phyloP scores from a whole-genome alignment of 768 basidiomycete genomes.

The Holtermanniella nyarrowii region DNA sequence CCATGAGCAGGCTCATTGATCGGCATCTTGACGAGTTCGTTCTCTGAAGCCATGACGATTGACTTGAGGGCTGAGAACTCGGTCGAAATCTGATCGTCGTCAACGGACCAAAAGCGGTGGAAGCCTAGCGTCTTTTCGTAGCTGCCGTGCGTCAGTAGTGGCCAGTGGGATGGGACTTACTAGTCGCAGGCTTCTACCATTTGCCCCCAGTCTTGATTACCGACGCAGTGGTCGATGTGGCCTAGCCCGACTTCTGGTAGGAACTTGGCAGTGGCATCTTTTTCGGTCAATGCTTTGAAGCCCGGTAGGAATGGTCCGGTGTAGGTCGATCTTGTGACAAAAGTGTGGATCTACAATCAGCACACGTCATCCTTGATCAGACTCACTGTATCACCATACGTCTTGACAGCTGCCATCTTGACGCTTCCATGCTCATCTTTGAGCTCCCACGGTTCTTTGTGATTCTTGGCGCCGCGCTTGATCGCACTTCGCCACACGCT shows the following conservation, averaged over 20 bases:
- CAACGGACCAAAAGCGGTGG: conserved; percentile 2
- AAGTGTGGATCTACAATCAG: neutral
- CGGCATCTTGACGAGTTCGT: conserved; percentile 1
- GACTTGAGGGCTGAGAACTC: conserved; percentile 3
- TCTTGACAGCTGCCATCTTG: neutral
- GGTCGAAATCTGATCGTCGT: neutral
- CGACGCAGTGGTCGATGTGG: neutral
- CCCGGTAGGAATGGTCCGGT: neutral
- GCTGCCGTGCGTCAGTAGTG: neutral
- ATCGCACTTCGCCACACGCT: neutral
- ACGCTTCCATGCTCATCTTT: neutral
- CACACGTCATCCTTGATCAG: too few species aligned
- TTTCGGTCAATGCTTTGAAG: neutral
- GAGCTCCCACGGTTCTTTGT: neutral
- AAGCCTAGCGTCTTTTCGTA: conserved; percentile 1
- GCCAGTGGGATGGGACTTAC: neutral
- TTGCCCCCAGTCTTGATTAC: neutral
- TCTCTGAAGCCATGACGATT: conserved; percentile 1
- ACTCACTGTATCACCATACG: neutral
- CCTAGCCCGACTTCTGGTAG: neutral
- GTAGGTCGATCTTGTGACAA: neutral
- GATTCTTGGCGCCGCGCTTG: neutral
- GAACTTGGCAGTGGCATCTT: neutral
- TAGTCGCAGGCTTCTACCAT: conserved; percentile 1
- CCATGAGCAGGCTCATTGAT: conserved; percentile 1